Conservation (phyloP, 768 basidiomycete species). For the Suillus placidus region DNA sequence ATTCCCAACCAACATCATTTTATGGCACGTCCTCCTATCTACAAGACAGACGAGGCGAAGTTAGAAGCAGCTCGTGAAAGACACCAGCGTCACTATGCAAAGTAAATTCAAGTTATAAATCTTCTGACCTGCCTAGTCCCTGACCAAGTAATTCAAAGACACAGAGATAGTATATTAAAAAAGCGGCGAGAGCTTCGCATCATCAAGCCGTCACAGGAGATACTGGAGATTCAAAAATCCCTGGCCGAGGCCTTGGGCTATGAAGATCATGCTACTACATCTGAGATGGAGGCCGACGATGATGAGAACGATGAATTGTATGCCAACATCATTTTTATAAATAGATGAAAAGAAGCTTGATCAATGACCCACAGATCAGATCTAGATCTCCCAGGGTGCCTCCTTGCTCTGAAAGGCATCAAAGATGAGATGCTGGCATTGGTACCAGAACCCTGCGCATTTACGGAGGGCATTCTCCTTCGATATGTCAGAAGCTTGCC, state of each 20-base stretch:
- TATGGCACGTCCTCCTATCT: not conserved
- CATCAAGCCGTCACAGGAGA: too few relatives aligned
- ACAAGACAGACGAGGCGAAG: too few relatives aligned
- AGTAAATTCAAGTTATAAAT: too few relatives aligned
- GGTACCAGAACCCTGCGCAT: not conserved
- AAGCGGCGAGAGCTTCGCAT: too few relatives aligned
- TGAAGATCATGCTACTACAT: not conserved
- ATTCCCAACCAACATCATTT: not conserved
- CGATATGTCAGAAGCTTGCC: not conserved
- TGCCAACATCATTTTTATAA: not conserved
- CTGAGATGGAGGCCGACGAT: not conserved
- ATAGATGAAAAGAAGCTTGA: not conserved
- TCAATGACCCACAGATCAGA: not conserved
- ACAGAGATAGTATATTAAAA: too few relatives aligned
- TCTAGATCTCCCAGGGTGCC: not conserved
- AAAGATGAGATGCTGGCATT: not conserved
- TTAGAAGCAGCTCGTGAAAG: too few relatives aligned
- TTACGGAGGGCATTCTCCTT: not conserved
- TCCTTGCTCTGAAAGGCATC: not conserved
- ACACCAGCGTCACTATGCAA: too few relatives aligned
- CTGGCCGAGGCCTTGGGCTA: not conserved
- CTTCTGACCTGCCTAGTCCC: too few relatives aligned
- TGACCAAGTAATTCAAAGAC: too few relatives aligned
- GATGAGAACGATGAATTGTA: not conserved
- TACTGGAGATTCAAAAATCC: not conserved